Conservation (phyloP, 345 rosid genomes). For the Crucihimalaya himalaica region DNA sequence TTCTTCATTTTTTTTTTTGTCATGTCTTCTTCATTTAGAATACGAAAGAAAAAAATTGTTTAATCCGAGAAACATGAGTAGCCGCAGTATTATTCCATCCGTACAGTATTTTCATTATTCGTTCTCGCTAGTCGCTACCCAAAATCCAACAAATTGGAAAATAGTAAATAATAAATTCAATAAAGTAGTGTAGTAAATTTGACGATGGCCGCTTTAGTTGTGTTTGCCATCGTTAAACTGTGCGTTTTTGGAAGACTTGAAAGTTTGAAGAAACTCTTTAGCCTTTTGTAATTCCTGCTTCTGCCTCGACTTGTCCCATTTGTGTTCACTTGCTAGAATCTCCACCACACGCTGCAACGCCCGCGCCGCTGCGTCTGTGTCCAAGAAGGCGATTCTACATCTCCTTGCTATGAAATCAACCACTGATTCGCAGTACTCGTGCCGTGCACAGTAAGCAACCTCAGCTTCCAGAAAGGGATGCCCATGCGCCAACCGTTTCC, state of each 20-base stretch:
- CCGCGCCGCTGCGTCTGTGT: slow-evolving; percentile 86
- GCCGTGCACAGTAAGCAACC: slow-evolving; percentile 82
- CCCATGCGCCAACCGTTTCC: slow-evolving; percentile 92
- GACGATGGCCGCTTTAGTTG: slow-evolving; percentile 33
- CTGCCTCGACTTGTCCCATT: slow-evolving; percentile 77
- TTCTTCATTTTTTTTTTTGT: too few species aligned
- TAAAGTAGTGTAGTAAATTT: not conserved
- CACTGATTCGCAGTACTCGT: slow-evolving; percentile 90
- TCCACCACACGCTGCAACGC: slow-evolving; percentile 82
- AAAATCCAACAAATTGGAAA: slow-evolving; percentile 21
- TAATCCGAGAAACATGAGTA: slow-evolving; percentile 19
- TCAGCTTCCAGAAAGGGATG: slow-evolving; percentile 65
- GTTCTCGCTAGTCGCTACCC: slow-evolving; percentile 1
- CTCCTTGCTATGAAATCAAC: slow-evolving; percentile 95
- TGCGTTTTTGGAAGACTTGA: slow-evolving; percentile 90
- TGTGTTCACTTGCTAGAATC: slow-evolving; percentile 72
- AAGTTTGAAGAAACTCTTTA: slow-evolving; percentile 71
- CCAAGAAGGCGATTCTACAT: slow-evolving; percentile 90
- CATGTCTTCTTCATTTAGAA: too few species aligned
- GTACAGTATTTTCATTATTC: slow-evolving; percentile 7
- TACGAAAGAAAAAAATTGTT: not conserved
- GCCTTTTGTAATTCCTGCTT: slow-evolving; percentile 67
- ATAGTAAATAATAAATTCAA: slow-evolving; percentile 30
- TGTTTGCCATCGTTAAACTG: slow-evolving; percentile 94
- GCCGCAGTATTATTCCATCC: slow-evolving; percentile 12